A percentile compares a stretch with the other conserved stretches of the same genome.
Conservation (phyloP, 441 rosid species). For the Populus hybrid region DNA sequence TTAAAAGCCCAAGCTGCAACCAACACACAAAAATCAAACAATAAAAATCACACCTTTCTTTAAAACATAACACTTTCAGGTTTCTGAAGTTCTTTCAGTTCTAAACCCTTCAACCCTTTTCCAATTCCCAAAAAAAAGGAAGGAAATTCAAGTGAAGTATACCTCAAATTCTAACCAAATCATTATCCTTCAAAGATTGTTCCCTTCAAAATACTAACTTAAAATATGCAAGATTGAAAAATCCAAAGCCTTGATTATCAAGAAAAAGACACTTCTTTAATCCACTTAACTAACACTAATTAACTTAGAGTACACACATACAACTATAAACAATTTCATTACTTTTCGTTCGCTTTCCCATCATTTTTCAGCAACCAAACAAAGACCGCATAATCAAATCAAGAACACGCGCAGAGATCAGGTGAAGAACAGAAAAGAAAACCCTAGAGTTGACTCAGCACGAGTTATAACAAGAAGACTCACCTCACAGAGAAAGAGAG, state of each 20-base stretch:
- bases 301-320: background rate
- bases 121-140: background rate
- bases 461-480: slow-evolving; percentile 19
- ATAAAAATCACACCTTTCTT: slow-evolving; percentile 7
- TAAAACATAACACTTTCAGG: background rate
- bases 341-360: background rate
- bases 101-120: background rate
- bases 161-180: background rate
- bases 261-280: background rate
- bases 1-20: slow-evolving; percentile 58
- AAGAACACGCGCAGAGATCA: background rate
- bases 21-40: slow-evolving; percentile 22
- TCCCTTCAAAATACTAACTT: background rate
- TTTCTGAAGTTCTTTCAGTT: background rate
- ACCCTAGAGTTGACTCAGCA: slow-evolving; percentile 38
- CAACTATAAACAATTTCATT: background rate
- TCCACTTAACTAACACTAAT: background rate
- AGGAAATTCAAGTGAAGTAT: background rate
- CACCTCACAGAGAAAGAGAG: slow-evolving; percentile 30
- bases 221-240: background rate
- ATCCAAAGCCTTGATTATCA: background rate
- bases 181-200: background rate
- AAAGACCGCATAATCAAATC: background rate
- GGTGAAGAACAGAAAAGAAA: background rate
- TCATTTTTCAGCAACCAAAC: slow-evolving; percentile 18